Conservation (phyloP, 2,329 filamentous ascomycete genomes). For the Arthrobotrys sphaeroides region DNA sequence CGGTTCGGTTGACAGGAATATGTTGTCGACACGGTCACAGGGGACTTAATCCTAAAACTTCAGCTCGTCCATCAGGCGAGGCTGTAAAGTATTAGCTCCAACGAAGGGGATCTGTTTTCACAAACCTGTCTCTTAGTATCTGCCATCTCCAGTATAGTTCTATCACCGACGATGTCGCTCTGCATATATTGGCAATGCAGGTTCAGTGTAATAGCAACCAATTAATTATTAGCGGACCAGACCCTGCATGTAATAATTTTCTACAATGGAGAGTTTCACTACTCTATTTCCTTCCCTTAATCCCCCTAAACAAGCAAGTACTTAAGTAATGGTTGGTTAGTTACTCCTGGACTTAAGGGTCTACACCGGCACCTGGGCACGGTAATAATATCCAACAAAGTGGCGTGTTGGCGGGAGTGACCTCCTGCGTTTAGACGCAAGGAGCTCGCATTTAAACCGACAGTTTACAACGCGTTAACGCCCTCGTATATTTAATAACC, state of each 20-base stretch:
- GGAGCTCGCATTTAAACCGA: not conserved
- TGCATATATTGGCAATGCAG: conserved; percentile 16
- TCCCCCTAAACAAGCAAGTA: not conserved
- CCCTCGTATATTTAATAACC: conserved; percentile 11
- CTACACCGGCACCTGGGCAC: not conserved
- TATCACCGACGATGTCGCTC: not conserved
- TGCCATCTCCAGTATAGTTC: not conserved
- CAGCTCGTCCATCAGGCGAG: not conserved
- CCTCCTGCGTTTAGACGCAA: conserved; percentile 28
- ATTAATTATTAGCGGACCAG: no score
- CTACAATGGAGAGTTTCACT: not conserved
- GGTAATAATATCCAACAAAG: conserved; percentile 14
- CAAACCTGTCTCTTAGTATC: not conserved
- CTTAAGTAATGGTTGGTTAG: no score
- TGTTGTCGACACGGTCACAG: not conserved
- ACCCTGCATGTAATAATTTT: not conserved
- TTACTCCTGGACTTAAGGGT: not conserved
- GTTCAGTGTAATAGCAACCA: not conserved
- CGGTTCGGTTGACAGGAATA: no score
- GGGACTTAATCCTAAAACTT: not conserved
- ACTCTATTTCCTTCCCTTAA: not conserved
- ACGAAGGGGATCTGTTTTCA: not conserved
- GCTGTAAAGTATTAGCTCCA: not conserved
- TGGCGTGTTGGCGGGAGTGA: conserved; percentile 10
- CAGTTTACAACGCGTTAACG: conserved; percentile 15